phyloP scores from a whole-genome alignment of 2,329 filamentous ascomycete genomes.

The Diplodia corticola region DNA sequence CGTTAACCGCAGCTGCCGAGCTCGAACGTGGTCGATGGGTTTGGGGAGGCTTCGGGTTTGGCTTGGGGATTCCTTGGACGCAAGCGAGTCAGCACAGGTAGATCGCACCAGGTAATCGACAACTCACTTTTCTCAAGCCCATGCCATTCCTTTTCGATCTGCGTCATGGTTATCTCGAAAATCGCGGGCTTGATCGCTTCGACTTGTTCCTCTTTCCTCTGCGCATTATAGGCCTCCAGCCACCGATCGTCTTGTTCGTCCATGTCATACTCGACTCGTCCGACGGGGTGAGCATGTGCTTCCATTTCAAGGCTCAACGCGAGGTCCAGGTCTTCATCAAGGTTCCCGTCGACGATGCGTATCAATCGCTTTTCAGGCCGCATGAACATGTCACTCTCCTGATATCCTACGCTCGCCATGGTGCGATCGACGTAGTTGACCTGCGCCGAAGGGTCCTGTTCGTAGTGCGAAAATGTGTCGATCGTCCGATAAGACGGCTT shows the following conservation, averaged over 20 bases:
- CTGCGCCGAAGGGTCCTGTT: conserved; percentile 81
- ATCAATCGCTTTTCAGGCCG: conserved; percentile 73
- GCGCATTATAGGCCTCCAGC: conserved; percentile 79
- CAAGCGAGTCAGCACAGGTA: conserved; percentile 15
- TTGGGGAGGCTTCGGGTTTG: conserved; percentile 92
- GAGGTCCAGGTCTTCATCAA: conserved; percentile 64
- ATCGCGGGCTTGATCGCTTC: conserved; percentile 88
- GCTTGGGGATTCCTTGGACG: conserved; percentile 75
- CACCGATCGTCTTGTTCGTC: conserved; percentile 98
- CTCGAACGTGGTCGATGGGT: conserved; percentile 90
- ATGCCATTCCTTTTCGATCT: conserved; percentile 99
- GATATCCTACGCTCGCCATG: conserved; percentile 94
- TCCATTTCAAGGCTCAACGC: conserved; percentile 56
- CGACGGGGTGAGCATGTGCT: conserved; percentile 51
- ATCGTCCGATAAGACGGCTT: conserved; percentile 73
- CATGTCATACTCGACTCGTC: conserved; percentile 98
- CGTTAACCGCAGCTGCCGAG: conserved; percentile 92
- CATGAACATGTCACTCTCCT: conserved; percentile 87
- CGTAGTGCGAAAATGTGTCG: conserved; percentile 77
- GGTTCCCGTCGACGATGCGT: conserved; percentile 60
- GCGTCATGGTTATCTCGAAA: conserved; percentile 97
- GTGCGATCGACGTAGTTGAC: conserved; percentile 92
- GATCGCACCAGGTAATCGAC: neutral
- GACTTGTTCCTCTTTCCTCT: conserved; percentile 71
- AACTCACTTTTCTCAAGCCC: conserved; percentile 77